Evolutionary conservation across 208 protist genomes (phyloP), one percentile per base, ranked within the genome.

Genomic region (Wallacemonas sp.): DNA sequence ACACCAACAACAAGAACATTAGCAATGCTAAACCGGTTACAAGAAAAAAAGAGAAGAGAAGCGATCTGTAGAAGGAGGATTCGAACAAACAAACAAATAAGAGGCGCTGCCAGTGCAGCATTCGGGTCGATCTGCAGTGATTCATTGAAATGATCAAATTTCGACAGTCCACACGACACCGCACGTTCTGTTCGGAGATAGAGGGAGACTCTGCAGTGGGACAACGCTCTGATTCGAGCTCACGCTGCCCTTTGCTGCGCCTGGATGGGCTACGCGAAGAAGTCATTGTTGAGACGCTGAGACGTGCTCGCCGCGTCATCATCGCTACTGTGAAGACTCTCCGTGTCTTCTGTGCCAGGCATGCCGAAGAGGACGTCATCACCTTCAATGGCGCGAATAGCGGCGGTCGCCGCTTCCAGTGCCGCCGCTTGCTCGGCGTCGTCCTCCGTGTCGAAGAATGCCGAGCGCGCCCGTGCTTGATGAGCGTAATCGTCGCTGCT

Each of bases 311-410:
- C 46, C 2, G 4, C 55, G 55, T 62, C 36, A 46, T 60, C 53
- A 10, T 48, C 55, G 19, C 46, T 37, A 29, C 38, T 34, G 32
- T 46, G 37, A 34, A 10, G 10, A 19, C 29, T 46, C 21, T 3
- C 57, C 3, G 0, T 13, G 42, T 10, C 42, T 19, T 57, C 50
- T 19, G 32, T 13, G 15, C 10, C 38, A 37, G 41, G 5, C 57
- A 63, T 63, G 12, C 42, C 42, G n/a, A 63, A 63, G 13, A 63
- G 21, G 21, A 54, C 65, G 24, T 70, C 48, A 45, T 44, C 26
- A 15, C 39, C 60, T 63, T 62, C 61, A 34, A 66, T 54, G 13
- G 61, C 61, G 19, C 33, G 29, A 6, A 66, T 66, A 24, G 61
- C 61, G 6, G 61, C 61, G 21, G 42, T 66, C 17, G 46, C 61